Evolutionary conservation across 2,329 filamentous ascomycete genomes (phyloP).

Genomic region (Thermochaetoides dissita): DNA sequence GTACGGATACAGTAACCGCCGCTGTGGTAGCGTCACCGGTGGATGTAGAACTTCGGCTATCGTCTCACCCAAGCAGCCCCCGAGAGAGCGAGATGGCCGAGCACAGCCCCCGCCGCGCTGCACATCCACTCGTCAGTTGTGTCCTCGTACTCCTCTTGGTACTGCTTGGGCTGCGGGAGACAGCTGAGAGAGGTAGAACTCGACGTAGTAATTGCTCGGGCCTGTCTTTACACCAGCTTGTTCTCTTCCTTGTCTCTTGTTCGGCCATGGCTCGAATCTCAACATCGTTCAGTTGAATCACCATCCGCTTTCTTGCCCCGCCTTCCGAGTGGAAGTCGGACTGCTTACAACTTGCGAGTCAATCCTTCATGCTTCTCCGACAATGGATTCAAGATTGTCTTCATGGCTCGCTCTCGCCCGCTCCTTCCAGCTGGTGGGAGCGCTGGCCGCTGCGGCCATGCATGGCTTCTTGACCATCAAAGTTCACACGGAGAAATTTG

Average conservation of each 20-base stretch:
- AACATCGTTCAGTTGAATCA: too few relatives aligned
- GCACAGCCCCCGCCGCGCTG: too few relatives aligned
- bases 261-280: neutral
- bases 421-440: slow-evolving; percentile 19
- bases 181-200: too few relatives aligned
- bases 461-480: slow-evolving; percentile 23
- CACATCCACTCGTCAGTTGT: too few relatives aligned
- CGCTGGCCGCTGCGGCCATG: slow-evolving; percentile 19
- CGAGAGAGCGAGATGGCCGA: too few relatives aligned
- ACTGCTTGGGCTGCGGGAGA: too few relatives aligned
- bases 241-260: neutral
- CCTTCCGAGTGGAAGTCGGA: slow-evolving; percentile 6
- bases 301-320: neutral
- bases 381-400: slow-evolving; percentile 20
- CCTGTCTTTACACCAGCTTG: neutral
- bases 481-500: slow-evolving; percentile 17
- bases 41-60: too few relatives aligned
- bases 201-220: too few relatives aligned
- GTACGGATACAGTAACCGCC: too few relatives aligned
- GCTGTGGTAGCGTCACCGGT: too few relatives aligned
- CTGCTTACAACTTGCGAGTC: neutral
- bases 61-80: too few relatives aligned
- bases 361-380: neutral
- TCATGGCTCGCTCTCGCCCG: slow-evolving; percentile 22
- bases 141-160: too few relatives aligned